These are phyloP conservation scores for Ramaria sp. DNA, from an alignment of 768 basidiomycete species.

Conservation along the genomic window DNA sequence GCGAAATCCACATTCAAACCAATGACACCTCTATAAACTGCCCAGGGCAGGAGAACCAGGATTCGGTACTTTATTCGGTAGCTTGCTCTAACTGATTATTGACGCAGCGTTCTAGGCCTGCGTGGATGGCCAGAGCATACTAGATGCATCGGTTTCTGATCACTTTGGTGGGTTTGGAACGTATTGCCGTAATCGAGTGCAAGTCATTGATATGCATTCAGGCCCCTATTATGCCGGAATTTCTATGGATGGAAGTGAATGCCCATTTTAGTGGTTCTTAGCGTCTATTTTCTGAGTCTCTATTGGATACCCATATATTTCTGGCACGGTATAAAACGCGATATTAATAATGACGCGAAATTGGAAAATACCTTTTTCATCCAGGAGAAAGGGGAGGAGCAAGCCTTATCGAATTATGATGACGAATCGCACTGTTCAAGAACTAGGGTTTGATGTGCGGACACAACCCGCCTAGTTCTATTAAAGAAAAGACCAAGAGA, in stretches of 20 bases:
- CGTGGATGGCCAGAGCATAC: not conserved
- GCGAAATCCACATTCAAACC: constrained; percentile 35
- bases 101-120: not conserved
- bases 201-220: not conserved
- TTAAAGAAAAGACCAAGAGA: too few species aligned
- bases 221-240: not conserved
- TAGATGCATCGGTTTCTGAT: not conserved
- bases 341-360: too few species aligned
- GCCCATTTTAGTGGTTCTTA: not conserved
- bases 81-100: not conserved
- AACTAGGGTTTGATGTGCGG: too few species aligned
- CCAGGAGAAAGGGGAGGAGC: too few species aligned
- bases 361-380: too few species aligned
- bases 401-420: too few species aligned
- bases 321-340: too few species aligned
- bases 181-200: not conserved
- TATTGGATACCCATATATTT: too few species aligned
- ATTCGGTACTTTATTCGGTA: not conserved
- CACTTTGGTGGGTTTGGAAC: not conserved
- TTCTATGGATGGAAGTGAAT: not conserved
- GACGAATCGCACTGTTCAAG: too few species aligned
- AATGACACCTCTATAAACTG: constrained; percentile 22
- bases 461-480: too few species aligned
- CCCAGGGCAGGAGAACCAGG: constrained; percentile 29
- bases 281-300: too few species aligned